Conservation (phyloP, 495 filamentous ascomycete genomes). For the Neurospora hispaniola region DNA sequence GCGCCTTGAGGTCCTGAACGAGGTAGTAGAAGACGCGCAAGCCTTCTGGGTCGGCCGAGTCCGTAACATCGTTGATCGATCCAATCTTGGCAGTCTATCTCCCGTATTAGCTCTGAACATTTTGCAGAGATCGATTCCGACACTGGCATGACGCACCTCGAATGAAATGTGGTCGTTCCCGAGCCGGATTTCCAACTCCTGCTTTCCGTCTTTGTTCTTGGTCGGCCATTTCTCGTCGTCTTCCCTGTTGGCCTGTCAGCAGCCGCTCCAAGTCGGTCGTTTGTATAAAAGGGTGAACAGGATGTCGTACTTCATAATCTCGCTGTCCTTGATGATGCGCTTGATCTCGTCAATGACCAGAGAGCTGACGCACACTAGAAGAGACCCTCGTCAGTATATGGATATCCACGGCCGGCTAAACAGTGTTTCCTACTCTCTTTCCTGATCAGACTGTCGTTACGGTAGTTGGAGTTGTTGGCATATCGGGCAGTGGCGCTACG, state of each 20-base stretch:
- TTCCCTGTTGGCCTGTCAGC: constrained; percentile 53
- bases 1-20: constrained; percentile 92
- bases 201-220: constrained; percentile 97
- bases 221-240: constrained; percentile 99
- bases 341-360: constrained; percentile 91
- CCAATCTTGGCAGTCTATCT: constrained; percentile 93
- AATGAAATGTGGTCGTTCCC: constrained; percentile 98
- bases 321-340: constrained; percentile 92
- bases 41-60: constrained; percentile 92
- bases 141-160: constrained; percentile 48
- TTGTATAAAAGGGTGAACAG: background rate
- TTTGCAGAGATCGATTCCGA: background rate
- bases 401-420: background rate
- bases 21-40: constrained; percentile 99
- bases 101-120: constrained; percentile 16
- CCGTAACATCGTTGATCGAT: constrained; percentile 90
- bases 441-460: constrained; percentile 95
- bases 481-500: constrained; percentile 90
- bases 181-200: constrained; percentile 90
- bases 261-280: background rate
- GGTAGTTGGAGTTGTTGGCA: constrained; percentile 99
- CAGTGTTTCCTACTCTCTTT: constrained; percentile 79
- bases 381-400: background rate
- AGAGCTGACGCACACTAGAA: constrained; percentile 87
- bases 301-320: constrained; percentile 81